A percentile compares a stretch with the other conserved stretches of the same genome.
These are phyloP conservation scores for Nitzschia putrida DNA, from an alignment of 108 stramenopile species.

Conservation along the genomic window DNA sequence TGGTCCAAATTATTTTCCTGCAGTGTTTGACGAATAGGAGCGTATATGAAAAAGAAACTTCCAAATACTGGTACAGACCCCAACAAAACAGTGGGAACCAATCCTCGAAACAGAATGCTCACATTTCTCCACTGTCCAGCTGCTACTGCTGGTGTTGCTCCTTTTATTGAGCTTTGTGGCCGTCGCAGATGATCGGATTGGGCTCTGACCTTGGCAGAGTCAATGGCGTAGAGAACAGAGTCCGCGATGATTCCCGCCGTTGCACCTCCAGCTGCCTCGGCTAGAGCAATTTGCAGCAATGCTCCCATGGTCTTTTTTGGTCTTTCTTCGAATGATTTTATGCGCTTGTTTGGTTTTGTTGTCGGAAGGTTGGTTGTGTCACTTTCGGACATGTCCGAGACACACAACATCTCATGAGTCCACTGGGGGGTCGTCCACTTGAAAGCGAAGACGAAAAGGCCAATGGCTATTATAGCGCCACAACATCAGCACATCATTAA, in stretches of 20 bases:
- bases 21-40: slow-evolving; percentile 9
- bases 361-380: no score
- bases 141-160: not conserved
- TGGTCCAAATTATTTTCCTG: not conserved
- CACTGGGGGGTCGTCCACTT: no score
- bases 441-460: no score
- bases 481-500: no score
- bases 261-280: slow-evolving; percentile 33
- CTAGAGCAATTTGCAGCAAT: slow-evolving; percentile 22
- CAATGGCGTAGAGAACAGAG: slow-evolving; percentile 29
- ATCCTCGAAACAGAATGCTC: slow-evolving; percentile 31
- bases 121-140: not conserved
- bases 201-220: slow-evolving; percentile 25
- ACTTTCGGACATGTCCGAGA: no score
- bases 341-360: no score
- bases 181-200: slow-evolving; percentile 4
- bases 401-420: no score
- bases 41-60: slow-evolving; percentile 34
- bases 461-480: no score
- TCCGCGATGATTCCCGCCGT: slow-evolving; percentile 33
- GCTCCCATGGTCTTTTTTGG: slow-evolving; percentile 6
- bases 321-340: no score
- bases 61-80: slow-evolving; percentile 39
- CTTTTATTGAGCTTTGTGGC: not conserved
- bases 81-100: slow-evolving; percentile 26